phyloP scores from a whole-genome alignment of 2,329 filamentous ascomycete species.

The Phialophora expanda region DNA sequence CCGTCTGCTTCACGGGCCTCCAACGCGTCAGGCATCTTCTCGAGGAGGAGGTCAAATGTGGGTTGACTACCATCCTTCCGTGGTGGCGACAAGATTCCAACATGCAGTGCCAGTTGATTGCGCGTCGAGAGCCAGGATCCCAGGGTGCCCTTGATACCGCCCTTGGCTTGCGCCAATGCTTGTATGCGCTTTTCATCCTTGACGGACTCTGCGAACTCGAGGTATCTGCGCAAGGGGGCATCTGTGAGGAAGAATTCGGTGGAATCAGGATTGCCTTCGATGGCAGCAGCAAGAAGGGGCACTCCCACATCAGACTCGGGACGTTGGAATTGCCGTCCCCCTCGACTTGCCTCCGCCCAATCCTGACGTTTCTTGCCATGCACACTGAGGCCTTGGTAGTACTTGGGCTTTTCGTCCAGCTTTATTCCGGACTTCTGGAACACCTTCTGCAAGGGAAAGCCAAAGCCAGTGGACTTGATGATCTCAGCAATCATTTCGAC shows the following conservation, averaged over 20 bases:
- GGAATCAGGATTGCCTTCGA: conserved; percentile 63
- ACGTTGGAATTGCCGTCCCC: conserved; percentile 48
- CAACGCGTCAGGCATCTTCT: conserved; percentile 65
- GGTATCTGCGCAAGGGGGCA: conserved; percentile 69
- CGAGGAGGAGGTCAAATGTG: conserved; percentile 69
- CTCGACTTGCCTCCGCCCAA: conserved; percentile 71
- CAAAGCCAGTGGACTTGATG: conserved; percentile 70
- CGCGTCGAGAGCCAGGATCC: conserved; percentile 51
- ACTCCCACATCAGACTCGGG: conserved; percentile 37
- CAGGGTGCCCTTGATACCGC: conserved; percentile 69
- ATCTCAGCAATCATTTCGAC: conserved; percentile 65
- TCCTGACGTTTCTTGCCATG: conserved; percentile 75
- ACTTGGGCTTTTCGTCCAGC: conserved; percentile 67
- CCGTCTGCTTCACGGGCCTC: conserved; percentile 61
- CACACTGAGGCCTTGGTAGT: conserved; percentile 78
- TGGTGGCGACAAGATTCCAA: conserved; percentile 60
- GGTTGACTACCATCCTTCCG: conserved; percentile 52
- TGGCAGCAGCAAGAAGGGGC: conserved; percentile 45
- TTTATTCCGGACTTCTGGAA: conserved; percentile 69
- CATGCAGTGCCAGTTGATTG: conserved; percentile 71
- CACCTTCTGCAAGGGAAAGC: conserved; percentile 70
- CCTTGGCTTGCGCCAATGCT: conserved; percentile 63
- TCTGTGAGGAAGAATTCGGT: conserved; percentile 81
- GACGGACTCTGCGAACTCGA: conserved; percentile 69
- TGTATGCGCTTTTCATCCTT: conserved; percentile 67